Evolutionary conservation across 768 basidiomycete species (phyloP), one percentile per base, ranked within the genome.

Genomic region (Gloeostereum incarnatum): DNA sequence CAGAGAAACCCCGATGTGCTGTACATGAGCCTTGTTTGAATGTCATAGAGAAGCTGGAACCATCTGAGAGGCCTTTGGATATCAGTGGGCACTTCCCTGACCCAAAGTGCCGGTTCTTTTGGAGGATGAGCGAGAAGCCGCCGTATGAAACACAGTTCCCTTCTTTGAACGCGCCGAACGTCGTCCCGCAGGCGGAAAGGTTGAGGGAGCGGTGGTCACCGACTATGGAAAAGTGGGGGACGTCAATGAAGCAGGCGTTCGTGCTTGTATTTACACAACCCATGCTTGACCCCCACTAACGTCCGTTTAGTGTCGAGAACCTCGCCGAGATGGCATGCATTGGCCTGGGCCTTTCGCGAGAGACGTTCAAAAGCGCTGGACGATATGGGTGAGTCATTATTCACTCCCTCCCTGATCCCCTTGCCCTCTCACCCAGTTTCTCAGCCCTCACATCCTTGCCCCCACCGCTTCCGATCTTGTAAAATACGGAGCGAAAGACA

Each of bases 71-170:
- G 21, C 93, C 93, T 5, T 58, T 98, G 36, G 93, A 98, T 56
- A 79, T 87, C 40, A 66, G 68, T 19, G 81, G 69, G 5, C 83
- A 88, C 45, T 68, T 73, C 5, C 87, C 90, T 1, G 93, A 98
- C 57, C 93, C 93, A 0, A 98, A 98, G 58, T 94, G 89, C 55
- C 73, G 93, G 45, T 96, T 90, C 65, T 91, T 91, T 61, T 90
- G 84, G 80, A 83, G 70, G 51, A 88, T 90, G 86, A 67, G 68
- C 44, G 70, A 75, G 41, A 61, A 59, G 10, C 84, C 85, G 1
- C 85, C 87, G 3, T 89, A 90, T 46, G 62, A 79, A 48, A 88
- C 87, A 0, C 65, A 70, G 37, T 96, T 81, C 53, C 87, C 89
- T 0, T 69, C 63, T 0, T 58, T 90, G 39, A 86, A 88, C 48